These are phyloP conservation scores for Prunus yedoensis DNA, from an alignment of 331 rosid genomes.

Conservation along the genomic window DNA sequence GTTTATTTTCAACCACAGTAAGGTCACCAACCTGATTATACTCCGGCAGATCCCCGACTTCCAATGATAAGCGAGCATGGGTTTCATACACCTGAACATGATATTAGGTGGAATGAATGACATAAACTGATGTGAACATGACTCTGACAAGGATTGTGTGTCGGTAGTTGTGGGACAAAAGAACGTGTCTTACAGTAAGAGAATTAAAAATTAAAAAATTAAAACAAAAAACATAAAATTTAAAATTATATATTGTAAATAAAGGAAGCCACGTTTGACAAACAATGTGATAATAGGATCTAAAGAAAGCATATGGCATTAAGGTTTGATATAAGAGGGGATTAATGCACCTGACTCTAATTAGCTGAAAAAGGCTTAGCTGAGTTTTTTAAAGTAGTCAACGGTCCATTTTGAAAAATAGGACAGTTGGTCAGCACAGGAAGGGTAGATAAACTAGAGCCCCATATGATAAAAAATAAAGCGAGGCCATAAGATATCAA, in stretches of 20 bases:
- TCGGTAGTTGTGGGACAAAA: neutral
- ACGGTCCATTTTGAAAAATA: neutral
- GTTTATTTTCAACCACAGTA: conserved; percentile 4
- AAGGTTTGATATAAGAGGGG: neutral
- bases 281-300: neutral
- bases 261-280: neutral
- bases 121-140: neutral
- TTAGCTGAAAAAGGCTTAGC: neutral
- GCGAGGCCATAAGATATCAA: conserved; percentile 21
- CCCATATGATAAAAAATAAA: neutral
- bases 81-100: conserved; percentile 84
- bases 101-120: conserved; percentile 11
- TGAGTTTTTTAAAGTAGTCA: conserved; percentile 3
- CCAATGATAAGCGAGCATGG: conserved; percentile 91
- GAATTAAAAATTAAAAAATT: neutral
- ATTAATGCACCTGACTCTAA: neutral
- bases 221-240: neutral
- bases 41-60: conserved; percentile 92
- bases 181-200: neutral
- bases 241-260: no score
- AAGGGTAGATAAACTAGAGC: neutral
- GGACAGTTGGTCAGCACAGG: neutral
- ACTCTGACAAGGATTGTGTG: neutral
- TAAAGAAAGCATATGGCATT: neutral
- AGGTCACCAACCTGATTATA: conserved; percentile 76